phyloP scores from a whole-genome alignment of 768 basidiomycete genomes.

The Leccinellum albellum region DNA sequence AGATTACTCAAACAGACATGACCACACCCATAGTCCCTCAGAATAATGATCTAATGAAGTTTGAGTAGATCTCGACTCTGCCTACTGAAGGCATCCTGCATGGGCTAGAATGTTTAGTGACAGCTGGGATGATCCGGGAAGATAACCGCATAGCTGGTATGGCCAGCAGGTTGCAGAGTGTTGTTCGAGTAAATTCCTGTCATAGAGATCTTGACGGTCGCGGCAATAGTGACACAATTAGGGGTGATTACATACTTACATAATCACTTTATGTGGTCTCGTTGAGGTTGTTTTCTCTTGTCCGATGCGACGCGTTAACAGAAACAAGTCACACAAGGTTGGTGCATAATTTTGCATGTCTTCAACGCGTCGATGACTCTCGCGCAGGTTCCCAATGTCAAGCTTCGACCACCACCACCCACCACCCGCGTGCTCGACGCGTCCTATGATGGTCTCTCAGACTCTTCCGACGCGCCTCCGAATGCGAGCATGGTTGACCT shows the following conservation, averaged over 20 bases:
- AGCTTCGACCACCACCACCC: conserved; percentile 62
- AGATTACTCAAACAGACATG: conserved; percentile 88
- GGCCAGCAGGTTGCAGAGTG: conserved; percentile 84
- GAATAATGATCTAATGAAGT: conserved; percentile 95
- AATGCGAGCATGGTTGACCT: conserved; percentile 43
- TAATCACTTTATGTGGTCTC: neutral
- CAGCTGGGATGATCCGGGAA: conserved; percentile 79
- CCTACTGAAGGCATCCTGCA: conserved; percentile 81
- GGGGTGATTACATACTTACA: too few species aligned
- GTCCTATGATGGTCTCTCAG: conserved; percentile 41
- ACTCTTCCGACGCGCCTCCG: conserved; percentile 44
- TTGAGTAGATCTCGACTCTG: conserved; percentile 91
- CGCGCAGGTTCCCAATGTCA: conserved; percentile 74
- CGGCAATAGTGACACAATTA: too few species aligned
- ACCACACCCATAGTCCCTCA: conserved; percentile 90
- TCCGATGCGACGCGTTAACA: conserved; percentile 50
- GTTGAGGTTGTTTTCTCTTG: neutral
- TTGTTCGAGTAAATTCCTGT: conserved; percentile 72
- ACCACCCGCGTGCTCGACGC: conserved; percentile 22
- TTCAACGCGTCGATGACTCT: neutral
- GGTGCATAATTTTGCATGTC: neutral
- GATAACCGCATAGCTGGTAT: conserved; percentile 72
- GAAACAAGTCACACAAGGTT: conserved; percentile 58
- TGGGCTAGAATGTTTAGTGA: conserved; percentile 78
- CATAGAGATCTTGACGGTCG: conserved; percentile 84